Evolutionary conservation across 768 basidiomycete genomes (phyloP), one percentile per base, ranked within the genome.

Genomic region (Tulasnella sp.): DNA sequence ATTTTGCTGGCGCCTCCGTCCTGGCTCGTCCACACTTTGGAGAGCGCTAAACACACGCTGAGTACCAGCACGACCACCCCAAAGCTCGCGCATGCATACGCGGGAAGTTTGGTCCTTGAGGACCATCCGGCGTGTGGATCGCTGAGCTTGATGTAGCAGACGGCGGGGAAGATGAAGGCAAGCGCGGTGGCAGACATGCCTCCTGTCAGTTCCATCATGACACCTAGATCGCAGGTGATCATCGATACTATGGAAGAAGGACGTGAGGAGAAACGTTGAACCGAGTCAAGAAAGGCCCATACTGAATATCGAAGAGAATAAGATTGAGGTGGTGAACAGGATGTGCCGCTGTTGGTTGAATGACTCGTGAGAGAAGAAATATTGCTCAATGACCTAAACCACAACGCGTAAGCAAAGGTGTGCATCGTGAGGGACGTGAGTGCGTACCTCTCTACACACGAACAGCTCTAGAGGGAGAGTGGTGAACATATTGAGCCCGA

Each of bases 131-230:
- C 62, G 7, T 68, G 68, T 43, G 73, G 68, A 60, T 82, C 77
- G 11, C 75, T 67, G 45, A 94, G 80, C 67, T 84, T 84, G 64
- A 88, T 71, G 72, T 86, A 91, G 68, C 90, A 94, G 2, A 80
- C 82, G 0, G 90, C 84, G 8, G 90, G 86, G 67, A 91, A 91
- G 62, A 97, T 91, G 71, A 83, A 97, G 3, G 94, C 94, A 8
- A 97, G 77, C 0, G 90, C 81, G 8, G 55, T 90, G 4, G 88
- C 88, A 12, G 88, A 88, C 9, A 88, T 77, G n/a, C 94, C 94
- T n/a, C 96, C 96, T 0, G 92, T 93, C 41, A 99, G 86, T 72
- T 99, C 96, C 36, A 99, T 82, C 72, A 94, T 96, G 42, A 97
- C 84, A n/a, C 96, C 96, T 12, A 99, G 77, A 68, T 99, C 94